Percentiles rank a stretch among this genome's conserved stretches.
phyloP scores from a whole-genome alignment of 1,284 basidiomycete species.

The Fistulinella staudtii region DNA sequence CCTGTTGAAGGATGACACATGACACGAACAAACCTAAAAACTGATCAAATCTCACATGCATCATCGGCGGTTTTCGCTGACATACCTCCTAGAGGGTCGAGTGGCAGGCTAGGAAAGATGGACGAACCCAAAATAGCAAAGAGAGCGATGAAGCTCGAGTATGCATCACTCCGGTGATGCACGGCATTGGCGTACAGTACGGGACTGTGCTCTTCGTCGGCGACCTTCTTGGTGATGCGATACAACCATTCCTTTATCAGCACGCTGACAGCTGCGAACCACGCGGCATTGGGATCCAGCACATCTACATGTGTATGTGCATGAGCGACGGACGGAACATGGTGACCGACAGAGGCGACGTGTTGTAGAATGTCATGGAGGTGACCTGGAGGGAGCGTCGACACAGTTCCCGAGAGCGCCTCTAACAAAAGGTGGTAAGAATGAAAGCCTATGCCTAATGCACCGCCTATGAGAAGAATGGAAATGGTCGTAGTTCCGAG shows the following conservation, averaged over 20 bases:
- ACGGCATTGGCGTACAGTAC: conserved; percentile 91
- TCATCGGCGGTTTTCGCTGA: conserved; percentile 3
- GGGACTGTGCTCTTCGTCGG: conserved; percentile 84
- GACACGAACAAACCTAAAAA: conserved; percentile 79
- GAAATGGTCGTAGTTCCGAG: conserved; percentile 85
- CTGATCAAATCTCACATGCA: conserved; percentile 8
- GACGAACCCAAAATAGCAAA: conserved; percentile 87
- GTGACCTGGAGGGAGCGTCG: conserved; percentile 53
- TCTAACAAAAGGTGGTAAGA: conserved; percentile 79
- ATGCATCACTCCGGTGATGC: conserved; percentile 93
- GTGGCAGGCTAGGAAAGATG: conserved; percentile 78
- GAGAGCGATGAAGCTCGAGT: conserved; percentile 84
- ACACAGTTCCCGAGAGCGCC: conserved; percentile 58
- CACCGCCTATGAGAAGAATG: conserved; percentile 79
- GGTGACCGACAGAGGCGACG: conserved; percentile 53
- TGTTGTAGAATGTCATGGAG: conserved; percentile 59
- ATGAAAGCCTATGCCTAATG: conserved; percentile 91
- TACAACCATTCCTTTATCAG: conserved; percentile 92
- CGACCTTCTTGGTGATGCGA: conserved; percentile 81
- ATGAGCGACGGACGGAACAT: conserved; percentile 45
- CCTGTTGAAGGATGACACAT: conserved; percentile 84
- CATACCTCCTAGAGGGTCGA: conserved; percentile 91
- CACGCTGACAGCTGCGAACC: conserved; percentile 86
- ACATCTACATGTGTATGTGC: conserved; percentile 52
- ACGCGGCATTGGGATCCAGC: conserved; percentile 95